Conservation (phyloP, 2,329 filamentous ascomycete species). For the Xylariaceae sp. region DNA sequence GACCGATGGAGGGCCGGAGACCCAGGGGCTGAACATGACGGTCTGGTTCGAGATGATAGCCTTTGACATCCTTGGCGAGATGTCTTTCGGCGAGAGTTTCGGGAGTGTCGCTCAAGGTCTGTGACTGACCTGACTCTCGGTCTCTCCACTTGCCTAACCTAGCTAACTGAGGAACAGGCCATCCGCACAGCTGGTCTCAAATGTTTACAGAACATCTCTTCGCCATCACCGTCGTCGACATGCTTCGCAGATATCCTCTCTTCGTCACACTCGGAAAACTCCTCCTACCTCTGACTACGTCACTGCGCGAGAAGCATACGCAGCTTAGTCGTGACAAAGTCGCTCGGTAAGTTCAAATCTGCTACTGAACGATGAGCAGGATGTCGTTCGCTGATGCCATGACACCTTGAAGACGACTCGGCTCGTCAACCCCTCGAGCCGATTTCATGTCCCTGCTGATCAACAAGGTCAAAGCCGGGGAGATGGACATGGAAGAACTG, state of each 20-base stretch:
- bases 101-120: constrained; percentile 9
- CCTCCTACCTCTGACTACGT: not conserved
- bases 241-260: not conserved
- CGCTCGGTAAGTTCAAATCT: not conserved
- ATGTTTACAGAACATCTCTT: not conserved
- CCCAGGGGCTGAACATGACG: constrained; percentile 7
- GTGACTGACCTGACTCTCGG: not conserved
- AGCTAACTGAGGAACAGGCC: constrained; percentile 2
- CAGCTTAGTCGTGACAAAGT: not conserved
- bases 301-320: not conserved
- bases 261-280: not conserved
- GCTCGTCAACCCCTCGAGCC: constrained; percentile 4
- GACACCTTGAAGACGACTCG: not conserved
- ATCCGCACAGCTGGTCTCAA: not conserved
- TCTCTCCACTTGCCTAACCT: not conserved
- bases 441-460: constrained; percentile 14
- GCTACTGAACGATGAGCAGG: too few species aligned
- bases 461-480: constrained; percentile 9
- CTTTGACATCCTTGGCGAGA: constrained; percentile 17
- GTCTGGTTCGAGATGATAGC: constrained; percentile 15
- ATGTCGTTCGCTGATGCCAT: too few species aligned
- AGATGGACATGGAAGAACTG: constrained; percentile 13
- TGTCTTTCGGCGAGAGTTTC: constrained; percentile 18
- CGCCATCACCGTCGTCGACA: constrained; percentile 1
- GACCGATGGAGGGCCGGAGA: not conserved